phyloP scores from a whole-genome alignment of 495 filamentous ascomycete genomes.

The Lasiosphaeria miniovina region DNA sequence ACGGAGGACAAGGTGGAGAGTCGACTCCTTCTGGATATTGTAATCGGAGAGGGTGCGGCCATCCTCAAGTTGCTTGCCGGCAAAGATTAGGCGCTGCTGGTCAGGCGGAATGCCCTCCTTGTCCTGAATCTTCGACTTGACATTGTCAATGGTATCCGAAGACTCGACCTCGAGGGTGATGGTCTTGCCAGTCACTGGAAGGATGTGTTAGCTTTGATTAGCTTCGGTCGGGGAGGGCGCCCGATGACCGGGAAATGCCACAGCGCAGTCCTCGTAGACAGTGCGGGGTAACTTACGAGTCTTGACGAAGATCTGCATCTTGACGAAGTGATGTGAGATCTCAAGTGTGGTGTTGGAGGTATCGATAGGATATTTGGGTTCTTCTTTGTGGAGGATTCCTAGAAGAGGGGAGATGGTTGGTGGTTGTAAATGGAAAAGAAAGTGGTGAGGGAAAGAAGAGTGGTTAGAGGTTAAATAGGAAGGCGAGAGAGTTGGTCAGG shows the following conservation, averaged over 20 bases:
- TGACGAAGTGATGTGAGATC: slow-evolving; percentile 20
- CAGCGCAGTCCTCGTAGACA: slow-evolving; percentile 13
- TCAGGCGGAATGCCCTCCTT: slow-evolving; percentile 99
- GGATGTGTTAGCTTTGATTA: slow-evolving; percentile 26
- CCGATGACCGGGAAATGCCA: background rate
- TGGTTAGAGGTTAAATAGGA: slow-evolving; percentile 28
- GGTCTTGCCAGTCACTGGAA: slow-evolving; percentile 91
- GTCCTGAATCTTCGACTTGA: slow-evolving; percentile 98
- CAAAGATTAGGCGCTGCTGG: slow-evolving; percentile 98
- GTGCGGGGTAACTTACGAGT: slow-evolving; percentile 65
- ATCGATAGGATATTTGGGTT: slow-evolving; percentile 8
- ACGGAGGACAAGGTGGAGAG: slow-evolving; percentile 92
- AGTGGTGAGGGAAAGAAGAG: slow-evolving; percentile 11
- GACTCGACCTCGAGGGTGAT: slow-evolving; percentile 99
- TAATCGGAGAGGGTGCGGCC: slow-evolving; percentile 95
- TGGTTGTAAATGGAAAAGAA: slow-evolving; percentile 10
- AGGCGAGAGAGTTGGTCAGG: slow-evolving; percentile 38
- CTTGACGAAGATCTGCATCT: slow-evolving; percentile 98
- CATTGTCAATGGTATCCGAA: slow-evolving; percentile 97
- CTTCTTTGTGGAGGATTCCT: background rate
- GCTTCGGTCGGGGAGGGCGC: background rate
- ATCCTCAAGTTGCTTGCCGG: slow-evolving; percentile 97
- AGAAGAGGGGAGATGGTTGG: background rate
- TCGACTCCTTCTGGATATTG: slow-evolving; percentile 98
- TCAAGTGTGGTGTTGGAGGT: slow-evolving; percentile 4